Conservation (phyloP, 2,329 filamentous ascomycete genomes). For the Alternaria viburni region DNA sequence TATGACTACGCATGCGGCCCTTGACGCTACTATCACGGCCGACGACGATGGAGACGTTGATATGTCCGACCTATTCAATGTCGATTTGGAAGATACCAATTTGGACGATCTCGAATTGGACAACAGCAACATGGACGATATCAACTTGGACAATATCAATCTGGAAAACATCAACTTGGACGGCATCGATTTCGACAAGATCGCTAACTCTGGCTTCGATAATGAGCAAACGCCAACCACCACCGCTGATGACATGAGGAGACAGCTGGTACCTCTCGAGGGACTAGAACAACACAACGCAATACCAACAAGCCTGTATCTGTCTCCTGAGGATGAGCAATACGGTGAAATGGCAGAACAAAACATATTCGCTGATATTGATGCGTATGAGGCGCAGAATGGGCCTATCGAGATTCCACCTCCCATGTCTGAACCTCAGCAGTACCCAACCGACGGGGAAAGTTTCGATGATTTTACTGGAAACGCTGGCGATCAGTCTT, state of each 20-base stretch:
- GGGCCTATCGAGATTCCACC: background rate
- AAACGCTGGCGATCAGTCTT: background rate
- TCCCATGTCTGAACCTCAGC: background rate
- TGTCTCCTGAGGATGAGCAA: background rate
- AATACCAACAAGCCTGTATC: background rate
- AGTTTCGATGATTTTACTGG: background rate
- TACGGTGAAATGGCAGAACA: background rate
- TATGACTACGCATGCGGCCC: background rate
- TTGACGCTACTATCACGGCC: background rate
- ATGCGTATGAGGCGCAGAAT: background rate
- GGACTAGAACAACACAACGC: background rate
- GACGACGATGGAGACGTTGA: background rate
- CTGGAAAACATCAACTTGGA: background rate
- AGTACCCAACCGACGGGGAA: background rate
- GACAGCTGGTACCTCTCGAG: background rate
- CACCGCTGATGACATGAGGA: background rate
- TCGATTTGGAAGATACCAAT: fast-evolving
- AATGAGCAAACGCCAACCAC: background rate
- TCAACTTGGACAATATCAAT: background rate
- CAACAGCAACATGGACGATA: background rate
- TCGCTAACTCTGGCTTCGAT: background rate
- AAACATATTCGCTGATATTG: background rate
- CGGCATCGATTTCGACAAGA: background rate
- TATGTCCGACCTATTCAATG: background rate
- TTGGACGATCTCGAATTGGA: too few species aligned